Evolutionary conservation across 225 moss, liverwort and hornwort species (phyloP), one percentile per base, ranked within the genome.

Genomic region (Anthoceros angustus): DNA sequence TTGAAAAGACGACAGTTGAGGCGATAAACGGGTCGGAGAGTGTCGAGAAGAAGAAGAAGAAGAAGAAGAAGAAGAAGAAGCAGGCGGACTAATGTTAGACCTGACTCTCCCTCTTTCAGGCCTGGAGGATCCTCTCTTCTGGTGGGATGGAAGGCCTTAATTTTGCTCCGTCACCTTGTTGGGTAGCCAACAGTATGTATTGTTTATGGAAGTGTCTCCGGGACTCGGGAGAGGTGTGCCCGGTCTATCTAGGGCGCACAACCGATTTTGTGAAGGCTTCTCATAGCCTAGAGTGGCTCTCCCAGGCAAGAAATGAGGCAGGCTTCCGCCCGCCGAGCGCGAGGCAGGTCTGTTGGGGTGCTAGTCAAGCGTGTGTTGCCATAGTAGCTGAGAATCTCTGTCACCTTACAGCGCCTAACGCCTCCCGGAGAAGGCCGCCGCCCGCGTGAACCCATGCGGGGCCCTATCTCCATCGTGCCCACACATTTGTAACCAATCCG

Each of bases 31-130:
- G 74, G 9, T 60, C 64, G 40, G 42, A 26, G 14, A 77, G 60
- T 18, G 64, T 68, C 60, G 40, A 63, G 50, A 75, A 72, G 25
- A 76, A 76, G 62, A 72, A 73, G 40, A 63, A 70, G 20, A 72
- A n/a, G n/a, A n/a, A 72, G 74, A 74, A 78, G 74, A 74, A 78
- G 45, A 43, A 25, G 0, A 41, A 55, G 62, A 71, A 66, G 10
- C 66, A 66, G 71, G 32, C 16, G 24, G 63, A 45, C 9, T 40
- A 4, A 15, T 41, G 42, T 32, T 32, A 4, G 1, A 32, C 32
- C 32, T 32, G 32, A 55, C 55, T 20, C 7, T 18, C 14, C 8
- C 8, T n/a, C n/a, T n/a, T n/a, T n/a, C n/a, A n/a, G n/a, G n/a
- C n/a, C n/a, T n/a, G n/a, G n/a, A n/a, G n/a, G n/a, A n/a, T n/a